Base-by-base conservation (phyloP, 441 rosid genomes). In the Erysimum cheiri region DNA sequence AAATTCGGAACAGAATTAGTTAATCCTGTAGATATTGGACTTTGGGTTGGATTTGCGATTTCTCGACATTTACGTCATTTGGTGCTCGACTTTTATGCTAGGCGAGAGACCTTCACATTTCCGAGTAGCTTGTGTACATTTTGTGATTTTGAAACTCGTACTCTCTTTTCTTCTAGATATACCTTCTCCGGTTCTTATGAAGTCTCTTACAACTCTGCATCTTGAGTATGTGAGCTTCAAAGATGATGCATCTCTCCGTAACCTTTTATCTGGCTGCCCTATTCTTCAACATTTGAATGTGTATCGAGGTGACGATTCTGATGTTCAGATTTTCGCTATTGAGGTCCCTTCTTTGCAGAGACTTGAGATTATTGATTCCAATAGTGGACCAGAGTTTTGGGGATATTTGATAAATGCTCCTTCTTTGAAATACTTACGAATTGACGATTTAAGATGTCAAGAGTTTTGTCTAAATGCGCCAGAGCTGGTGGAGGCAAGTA, bases 281-380 rank as follows among this genome's bases (percentile, higher is more conserved):
- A 4, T 0, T 60, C 64, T 60, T 26, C 36, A 40, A 39, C 17
- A 60, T 0, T 24, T 60, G 19, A 13, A 1, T 0, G 12, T 60
- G n/a, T 0, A 13, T 17, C 14, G 44, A 60, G 19, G 6, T 37
- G 15, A 40, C n/a, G n/a, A n/a, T n/a, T n/a, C n/a, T n/a, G 12
- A 4, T 40, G 4, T 24, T 1, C 13, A n/a, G 50, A 28, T 1
- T 60, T 60, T 39, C 65, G 26, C 22, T 40, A 60, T 41, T 41
- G 52, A 7, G 32, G 46, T 58, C 17, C 63, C 63, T 19, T 58
- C 63, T 37, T 58, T 58, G 63, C 14, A 58, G 63, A 28, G 36
- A 8, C 9, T 60, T 26, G 8, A 36, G 2, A 37, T 37, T 26
- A 0, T n/a, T 4, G 36, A 60, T 60, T 7, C 3, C 22, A 40